Percentiles rank a stretch among this genome's conserved stretches.
phyloP scores from a whole-genome alignment of 73 alveolate species.

The Paramecium sexaurelia region DNA sequence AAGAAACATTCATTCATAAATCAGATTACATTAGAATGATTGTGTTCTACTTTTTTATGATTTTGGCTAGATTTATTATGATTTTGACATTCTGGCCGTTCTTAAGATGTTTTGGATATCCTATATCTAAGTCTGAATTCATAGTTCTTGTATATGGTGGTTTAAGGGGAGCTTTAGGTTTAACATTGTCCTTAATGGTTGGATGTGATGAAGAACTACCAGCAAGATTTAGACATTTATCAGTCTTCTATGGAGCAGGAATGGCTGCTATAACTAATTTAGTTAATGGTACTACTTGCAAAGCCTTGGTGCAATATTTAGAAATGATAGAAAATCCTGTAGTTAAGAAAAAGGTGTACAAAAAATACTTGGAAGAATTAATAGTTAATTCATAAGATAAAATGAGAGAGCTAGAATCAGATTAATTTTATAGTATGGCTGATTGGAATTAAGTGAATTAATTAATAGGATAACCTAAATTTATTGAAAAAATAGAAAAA shows the following conservation, averaged over 20 bases:
- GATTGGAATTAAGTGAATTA: slow-evolving; percentile 73
- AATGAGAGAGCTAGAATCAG: slow-evolving; percentile 67
- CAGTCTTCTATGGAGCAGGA: slow-evolving; percentile 73
- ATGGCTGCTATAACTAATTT: slow-evolving; percentile 73
- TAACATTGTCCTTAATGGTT: slow-evolving; percentile 72
- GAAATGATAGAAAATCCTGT: slow-evolving; percentile 64
- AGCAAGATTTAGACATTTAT: slow-evolving; percentile 59
- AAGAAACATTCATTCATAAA: slow-evolving; percentile 45
- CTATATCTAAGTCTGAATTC: slow-evolving; percentile 53
- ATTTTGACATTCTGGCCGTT: slow-evolving; percentile 61
- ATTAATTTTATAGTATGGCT: slow-evolving; percentile 60
- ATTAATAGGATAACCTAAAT: slow-evolving; percentile 49
- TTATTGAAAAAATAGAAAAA: slow-evolving; percentile 44
- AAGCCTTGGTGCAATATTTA: slow-evolving; percentile 49
- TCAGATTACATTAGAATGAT: slow-evolving; percentile 70
- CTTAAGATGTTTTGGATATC: slow-evolving; percentile 68
- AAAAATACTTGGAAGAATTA: slow-evolving; percentile 45
- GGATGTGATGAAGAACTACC: slow-evolving; percentile 61
- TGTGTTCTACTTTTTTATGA: slow-evolving; percentile 70
- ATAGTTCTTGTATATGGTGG: slow-evolving; percentile 74
- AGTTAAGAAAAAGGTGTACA: slow-evolving; percentile 52
- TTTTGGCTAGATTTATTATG: slow-evolving; percentile 62
- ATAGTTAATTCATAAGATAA: slow-evolving; percentile 52
- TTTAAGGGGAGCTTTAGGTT: slow-evolving; percentile 75
- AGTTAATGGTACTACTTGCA: slow-evolving; percentile 73